Conservation (phyloP, 2,329 filamentous ascomycete genomes). For the Fusarium coffeatum region DNA sequence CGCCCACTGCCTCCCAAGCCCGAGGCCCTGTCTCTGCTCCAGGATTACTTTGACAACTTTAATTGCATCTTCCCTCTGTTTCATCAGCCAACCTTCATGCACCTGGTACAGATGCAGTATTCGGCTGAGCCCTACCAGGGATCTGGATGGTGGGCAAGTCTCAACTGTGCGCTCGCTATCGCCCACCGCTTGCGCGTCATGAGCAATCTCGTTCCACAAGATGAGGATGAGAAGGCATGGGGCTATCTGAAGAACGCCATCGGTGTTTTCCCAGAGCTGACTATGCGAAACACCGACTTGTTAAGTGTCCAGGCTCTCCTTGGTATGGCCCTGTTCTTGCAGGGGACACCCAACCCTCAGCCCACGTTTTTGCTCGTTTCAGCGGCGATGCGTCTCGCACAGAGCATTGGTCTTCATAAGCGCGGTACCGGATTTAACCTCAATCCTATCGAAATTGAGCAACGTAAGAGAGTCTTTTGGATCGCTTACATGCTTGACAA, state of each 20-base stretch:
- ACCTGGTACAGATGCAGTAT: constrained; percentile 93
- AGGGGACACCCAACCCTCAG: constrained; percentile 96
- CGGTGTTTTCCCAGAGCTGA: constrained; percentile 90
- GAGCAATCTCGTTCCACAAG: constrained; percentile 90
- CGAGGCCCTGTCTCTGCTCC: constrained; percentile 88
- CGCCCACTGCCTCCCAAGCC: constrained; percentile 83
- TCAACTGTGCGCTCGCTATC: constrained; percentile 94
- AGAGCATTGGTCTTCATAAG: constrained; percentile 96
- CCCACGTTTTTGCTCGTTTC: constrained; percentile 92
- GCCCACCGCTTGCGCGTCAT: constrained; percentile 92
- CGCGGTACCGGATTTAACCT: constrained; percentile 91
- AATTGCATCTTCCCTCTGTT: constrained; percentile 99
- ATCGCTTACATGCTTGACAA: constrained; percentile 75
- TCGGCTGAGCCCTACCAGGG: constrained; percentile 92
- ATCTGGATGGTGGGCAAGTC: constrained; percentile 97
- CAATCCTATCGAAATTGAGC: constrained; percentile 93
- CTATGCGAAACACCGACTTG: constrained; percentile 95
- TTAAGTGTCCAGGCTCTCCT: constrained; percentile 93
- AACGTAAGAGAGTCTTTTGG: constrained; percentile 76
- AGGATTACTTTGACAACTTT: constrained; percentile 98
- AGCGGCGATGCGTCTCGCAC: constrained; percentile 87
- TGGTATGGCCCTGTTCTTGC: constrained; percentile 93
- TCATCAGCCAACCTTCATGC: constrained; percentile 98
- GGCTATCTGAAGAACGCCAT: constrained; percentile 96
- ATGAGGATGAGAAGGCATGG: constrained; percentile 96